These are phyloP conservation scores for Grosmannia clavigera DNA, from an alignment of 2,329 filamentous ascomycete species.

Conservation along the genomic window DNA sequence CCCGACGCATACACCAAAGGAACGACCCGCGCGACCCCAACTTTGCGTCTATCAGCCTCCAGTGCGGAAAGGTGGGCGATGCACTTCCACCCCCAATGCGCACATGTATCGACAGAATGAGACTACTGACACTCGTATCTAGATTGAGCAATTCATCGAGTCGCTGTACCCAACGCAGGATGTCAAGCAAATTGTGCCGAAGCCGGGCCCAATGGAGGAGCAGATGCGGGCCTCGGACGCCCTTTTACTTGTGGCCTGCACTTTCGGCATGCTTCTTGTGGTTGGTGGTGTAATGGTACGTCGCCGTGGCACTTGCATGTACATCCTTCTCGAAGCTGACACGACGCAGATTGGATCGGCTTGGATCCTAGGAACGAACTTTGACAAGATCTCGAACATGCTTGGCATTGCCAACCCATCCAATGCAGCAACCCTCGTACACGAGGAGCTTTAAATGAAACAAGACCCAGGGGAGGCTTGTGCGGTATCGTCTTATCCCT, in stretches of 20 bases:
- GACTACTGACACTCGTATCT: background rate
- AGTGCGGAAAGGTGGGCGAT: conserved; percentile 61
- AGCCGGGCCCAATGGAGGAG: conserved; percentile 15
- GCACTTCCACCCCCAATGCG: background rate
- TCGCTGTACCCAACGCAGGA: conserved; percentile 79
- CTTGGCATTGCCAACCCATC: background rate
- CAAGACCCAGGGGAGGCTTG: background rate
- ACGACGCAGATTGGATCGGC: conserved; percentile 57
- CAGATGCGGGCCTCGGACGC: conserved; percentile 43
- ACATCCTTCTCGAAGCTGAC: background rate
- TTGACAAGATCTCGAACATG: conserved; percentile 53
- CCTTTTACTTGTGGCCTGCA: conserved; percentile 52
- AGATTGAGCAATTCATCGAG: conserved; percentile 92
- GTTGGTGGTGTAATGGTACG: conserved; percentile 73
- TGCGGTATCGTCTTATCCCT: background rate
- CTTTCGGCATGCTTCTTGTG: conserved; percentile 55
- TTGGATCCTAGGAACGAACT: conserved; percentile 69
- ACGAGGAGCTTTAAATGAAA: conserved; percentile 20
- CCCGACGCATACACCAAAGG: conserved; percentile 76
- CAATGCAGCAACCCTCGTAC: conserved; percentile 7
- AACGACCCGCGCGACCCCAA: conserved; percentile 90
- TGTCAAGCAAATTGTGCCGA: conserved; percentile 41
- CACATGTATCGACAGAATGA: background rate
- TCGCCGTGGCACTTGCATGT: conserved; percentile 7
- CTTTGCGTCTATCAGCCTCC: conserved; percentile 81